phyloP scores from a whole-genome alignment of 805 yeast genomes.

The Alloascoidea africana region DNA sequence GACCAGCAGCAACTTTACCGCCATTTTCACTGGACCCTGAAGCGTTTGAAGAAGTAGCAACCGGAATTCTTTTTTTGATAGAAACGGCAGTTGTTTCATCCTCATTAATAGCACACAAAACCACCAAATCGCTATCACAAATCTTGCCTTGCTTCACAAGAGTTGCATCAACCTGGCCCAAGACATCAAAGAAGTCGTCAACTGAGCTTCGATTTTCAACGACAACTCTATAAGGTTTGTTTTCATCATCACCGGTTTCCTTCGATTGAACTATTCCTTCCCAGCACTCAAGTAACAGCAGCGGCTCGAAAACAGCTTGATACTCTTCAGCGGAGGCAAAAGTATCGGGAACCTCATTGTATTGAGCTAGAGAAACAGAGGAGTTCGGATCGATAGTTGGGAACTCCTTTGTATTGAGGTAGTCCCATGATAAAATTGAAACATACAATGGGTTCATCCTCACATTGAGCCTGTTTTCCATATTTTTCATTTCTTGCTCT shows the following conservation, averaged over 20 bases:
- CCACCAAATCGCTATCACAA: constrained; percentile 52
- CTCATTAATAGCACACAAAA: constrained; percentile 25
- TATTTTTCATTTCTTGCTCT: constrained; percentile 53
- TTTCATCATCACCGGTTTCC: constrained; percentile 33
- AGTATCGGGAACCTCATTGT: constrained; percentile 33
- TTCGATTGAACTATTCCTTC: constrained; percentile 69
- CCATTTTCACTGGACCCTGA: not conserved
- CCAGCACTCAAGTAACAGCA: constrained; percentile 85
- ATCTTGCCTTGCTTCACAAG: constrained; percentile 33
- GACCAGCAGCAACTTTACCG: too few species aligned
- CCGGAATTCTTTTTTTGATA: too few species aligned
- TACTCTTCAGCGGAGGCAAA: constrained; percentile 55
- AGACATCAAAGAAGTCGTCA: constrained; percentile 66
- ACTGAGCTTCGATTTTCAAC: constrained; percentile 62
- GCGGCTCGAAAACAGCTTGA: constrained; percentile 56
- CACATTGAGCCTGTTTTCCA: constrained; percentile 68
- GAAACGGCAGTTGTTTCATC: too few species aligned
- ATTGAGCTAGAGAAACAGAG: constrained; percentile 17
- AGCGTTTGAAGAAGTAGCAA: too few species aligned
- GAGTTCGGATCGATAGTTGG: constrained; percentile 34
- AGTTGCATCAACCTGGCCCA: constrained; percentile 41
- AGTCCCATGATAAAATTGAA: constrained; percentile 66
- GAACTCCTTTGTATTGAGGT: constrained; percentile 32
- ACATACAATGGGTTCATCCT: constrained; percentile 63
- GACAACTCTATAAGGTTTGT: constrained; percentile 45